These are phyloP conservation scores for Phytopythium oedochilum DNA, from an alignment of 352 stramenopile genomes.

Conservation along the genomic window DNA sequence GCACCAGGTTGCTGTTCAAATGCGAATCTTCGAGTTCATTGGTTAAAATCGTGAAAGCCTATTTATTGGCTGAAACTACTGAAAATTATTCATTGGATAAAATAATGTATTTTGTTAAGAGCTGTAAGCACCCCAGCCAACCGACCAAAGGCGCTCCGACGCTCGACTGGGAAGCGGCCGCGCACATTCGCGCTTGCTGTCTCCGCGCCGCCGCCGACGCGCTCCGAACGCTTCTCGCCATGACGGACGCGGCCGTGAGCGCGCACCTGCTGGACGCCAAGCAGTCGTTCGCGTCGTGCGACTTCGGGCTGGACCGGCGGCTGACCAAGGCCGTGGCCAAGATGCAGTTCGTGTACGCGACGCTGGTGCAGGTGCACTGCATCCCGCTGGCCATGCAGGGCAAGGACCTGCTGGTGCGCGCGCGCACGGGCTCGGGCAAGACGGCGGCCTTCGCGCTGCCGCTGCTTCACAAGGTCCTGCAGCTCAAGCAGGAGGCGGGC, in stretches of 20 bases:
- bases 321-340: constrained; percentile 91
- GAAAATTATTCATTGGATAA: too few species aligned
- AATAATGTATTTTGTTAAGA: too few species aligned
- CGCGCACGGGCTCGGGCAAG: constrained; percentile 92
- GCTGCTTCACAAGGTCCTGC: constrained; percentile 90
- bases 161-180: too few species aligned
- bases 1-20: too few species aligned
- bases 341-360: constrained; percentile 92
- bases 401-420: constrained; percentile 92
- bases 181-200: too few species aligned
- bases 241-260: constrained; percentile 35
- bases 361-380: constrained; percentile 93
- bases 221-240: background rate
- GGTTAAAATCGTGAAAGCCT: too few species aligned
- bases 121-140: background rate
- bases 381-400: constrained; percentile 91
- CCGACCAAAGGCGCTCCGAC: too few species aligned
- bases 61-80: too few species aligned
- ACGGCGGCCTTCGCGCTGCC: constrained; percentile 93
- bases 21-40: too few species aligned
- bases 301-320: constrained; percentile 90
- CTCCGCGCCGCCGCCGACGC: too few species aligned
- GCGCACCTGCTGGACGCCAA: constrained; percentile 74
- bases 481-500: constrained; percentile 62
- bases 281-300: constrained; percentile 70